Percentiles rank a stretch among this genome's conserved stretches.
phyloP scores from a whole-genome alignment of 1,284 basidiomycete species.

The Takashimella tepidaria region DNA sequence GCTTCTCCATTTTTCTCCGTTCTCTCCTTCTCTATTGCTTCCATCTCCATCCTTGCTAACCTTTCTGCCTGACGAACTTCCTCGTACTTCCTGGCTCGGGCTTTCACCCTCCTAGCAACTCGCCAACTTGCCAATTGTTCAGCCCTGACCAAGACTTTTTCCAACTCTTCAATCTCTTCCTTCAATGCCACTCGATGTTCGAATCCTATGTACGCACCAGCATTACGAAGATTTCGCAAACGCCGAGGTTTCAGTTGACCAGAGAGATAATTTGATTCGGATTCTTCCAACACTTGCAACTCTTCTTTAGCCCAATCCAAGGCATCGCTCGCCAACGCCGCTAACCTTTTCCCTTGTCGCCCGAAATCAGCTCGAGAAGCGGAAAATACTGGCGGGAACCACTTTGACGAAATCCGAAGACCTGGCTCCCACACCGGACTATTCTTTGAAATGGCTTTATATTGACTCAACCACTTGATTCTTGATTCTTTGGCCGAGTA shows the following conservation, averaged over 20 bases:
- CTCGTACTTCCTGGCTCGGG: not conserved
- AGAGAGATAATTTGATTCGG: not conserved
- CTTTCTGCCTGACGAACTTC: not conserved
- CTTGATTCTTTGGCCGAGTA: not conserved
- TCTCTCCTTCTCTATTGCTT: no score
- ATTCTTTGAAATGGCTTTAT: not conserved
- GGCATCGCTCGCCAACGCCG: not conserved
- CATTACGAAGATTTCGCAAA: not conserved
- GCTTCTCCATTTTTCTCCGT: no score
- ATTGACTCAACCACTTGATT: not conserved
- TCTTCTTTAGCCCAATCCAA: not conserved
- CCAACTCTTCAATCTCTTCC: not conserved
- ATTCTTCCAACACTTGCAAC: not conserved
- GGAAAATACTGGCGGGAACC: not conserved
- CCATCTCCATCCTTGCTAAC: not conserved
- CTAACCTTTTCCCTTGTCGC: not conserved
- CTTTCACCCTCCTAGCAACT: not conserved
- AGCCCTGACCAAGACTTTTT: not conserved
- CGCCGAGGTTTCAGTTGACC: not conserved
- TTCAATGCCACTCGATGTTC: not conserved
- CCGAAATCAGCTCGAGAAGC: not conserved
- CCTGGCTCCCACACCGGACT: not conserved
- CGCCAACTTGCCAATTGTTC: not conserved
- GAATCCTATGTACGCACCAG: not conserved
- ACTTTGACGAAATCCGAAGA: not conserved